These are phyloP conservation scores for Xylaria sp. DNA, from an alignment of 2,329 filamentous ascomycete genomes.

Conservation along the genomic window DNA sequence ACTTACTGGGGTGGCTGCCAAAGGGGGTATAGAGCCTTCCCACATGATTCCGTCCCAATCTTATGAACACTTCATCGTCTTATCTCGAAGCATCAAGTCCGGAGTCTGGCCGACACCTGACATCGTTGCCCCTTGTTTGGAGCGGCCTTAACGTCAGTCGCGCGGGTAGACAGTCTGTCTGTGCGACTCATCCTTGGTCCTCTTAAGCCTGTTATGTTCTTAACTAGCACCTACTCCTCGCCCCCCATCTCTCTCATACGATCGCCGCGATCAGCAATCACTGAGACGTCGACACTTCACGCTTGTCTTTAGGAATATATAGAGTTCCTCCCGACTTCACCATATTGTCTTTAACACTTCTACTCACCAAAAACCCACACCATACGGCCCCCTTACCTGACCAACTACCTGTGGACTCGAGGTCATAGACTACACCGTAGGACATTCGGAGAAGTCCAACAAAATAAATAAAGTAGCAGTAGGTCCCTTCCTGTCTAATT, in stretches of 20 bases:
- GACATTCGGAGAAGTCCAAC: conserved; percentile 12
- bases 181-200: conserved; percentile 41
- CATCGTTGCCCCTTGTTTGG: conserved; percentile 38
- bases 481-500: conserved; percentile 26
- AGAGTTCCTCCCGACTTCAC: conserved; percentile 50
- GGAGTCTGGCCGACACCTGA: conserved; percentile 47
- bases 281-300: conserved; percentile 41
- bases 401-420: background rate
- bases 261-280: conserved; percentile 33
- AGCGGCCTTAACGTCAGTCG: conserved; percentile 43
- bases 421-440: background rate
- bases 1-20: conserved; percentile 37
- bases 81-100: conserved; percentile 46
- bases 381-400: conserved; percentile 21
- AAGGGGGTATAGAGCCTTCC: conserved; percentile 47
- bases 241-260: conserved; percentile 45
- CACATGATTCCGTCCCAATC: conserved; percentile 41
- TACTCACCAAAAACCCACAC: conserved; percentile 11
- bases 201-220: conserved; percentile 41
- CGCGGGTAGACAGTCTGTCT: conserved; percentile 42
- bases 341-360: conserved; percentile 46
- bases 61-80: conserved; percentile 43
- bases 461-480: conserved; percentile 35
- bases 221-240: conserved; percentile 33
- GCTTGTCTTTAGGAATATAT: conserved; percentile 49